Conservation (phyloP, 768 basidiomycete genomes). For the Boletus reticulatus region DNA sequence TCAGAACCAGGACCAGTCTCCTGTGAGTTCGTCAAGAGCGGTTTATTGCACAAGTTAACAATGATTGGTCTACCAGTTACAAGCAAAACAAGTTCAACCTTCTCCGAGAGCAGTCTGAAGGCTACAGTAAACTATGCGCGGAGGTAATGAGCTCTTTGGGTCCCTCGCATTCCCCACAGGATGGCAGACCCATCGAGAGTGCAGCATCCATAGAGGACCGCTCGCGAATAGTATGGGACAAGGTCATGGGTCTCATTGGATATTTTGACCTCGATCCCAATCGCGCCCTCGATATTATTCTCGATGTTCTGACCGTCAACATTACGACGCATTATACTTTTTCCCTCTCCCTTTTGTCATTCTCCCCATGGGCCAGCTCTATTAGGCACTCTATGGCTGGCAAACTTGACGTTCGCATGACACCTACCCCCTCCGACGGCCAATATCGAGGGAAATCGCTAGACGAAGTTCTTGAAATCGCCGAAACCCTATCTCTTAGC, state of each 20-base stretch:
- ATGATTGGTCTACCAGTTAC: constrained; percentile 54
- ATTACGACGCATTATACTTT: constrained; percentile 82
- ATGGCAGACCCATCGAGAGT: constrained; percentile 64
- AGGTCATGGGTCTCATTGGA: constrained; percentile 84
- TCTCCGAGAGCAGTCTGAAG: constrained; percentile 95
- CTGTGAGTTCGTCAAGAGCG: constrained; percentile 53
- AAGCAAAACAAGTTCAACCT: constrained; percentile 99
- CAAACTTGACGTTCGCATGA: constrained; percentile 35
- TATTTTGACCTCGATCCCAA: constrained; percentile 98
- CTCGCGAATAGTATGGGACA: constrained; percentile 73
- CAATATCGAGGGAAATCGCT: constrained; percentile 58
- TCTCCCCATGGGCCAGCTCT: constrained; percentile 84
- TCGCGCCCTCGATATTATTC: constrained; percentile 86
- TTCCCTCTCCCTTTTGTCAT: constrained; percentile 82
- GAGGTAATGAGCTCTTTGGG: constrained; percentile 80
- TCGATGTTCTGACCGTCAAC: constrained; percentile 87
- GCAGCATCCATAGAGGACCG: constrained; percentile 57
- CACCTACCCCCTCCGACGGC: constrained; percentile 36
- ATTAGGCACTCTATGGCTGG: constrained; percentile 31
- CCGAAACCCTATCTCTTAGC: constrained; percentile 35
- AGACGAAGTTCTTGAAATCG: constrained; percentile 62
- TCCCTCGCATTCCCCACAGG: constrained; percentile 64
- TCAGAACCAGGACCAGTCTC: constrained; percentile 73
- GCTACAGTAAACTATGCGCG: constrained; percentile 88
- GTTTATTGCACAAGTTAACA: neutral